A percentile compares a stretch with the other conserved stretches of the same genome.
Evolutionary conservation across 192 early-diverging fungal species (phyloP).

Genomic region (Backusella tarrabulga): DNA sequence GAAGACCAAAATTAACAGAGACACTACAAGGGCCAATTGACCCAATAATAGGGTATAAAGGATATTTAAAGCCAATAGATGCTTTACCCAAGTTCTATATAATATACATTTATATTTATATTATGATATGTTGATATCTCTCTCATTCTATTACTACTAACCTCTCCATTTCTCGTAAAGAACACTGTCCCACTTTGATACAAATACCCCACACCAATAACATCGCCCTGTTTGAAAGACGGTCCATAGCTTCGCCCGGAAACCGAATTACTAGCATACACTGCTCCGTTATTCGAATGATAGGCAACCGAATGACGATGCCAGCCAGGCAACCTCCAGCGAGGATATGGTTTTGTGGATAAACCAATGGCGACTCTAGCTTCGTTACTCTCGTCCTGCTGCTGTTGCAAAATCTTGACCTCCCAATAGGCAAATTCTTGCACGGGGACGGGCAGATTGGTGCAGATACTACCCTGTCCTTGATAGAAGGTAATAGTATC

Average conservation of each 20-base stretch:
- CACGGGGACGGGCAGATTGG: constrained; percentile 71
- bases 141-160: neutral
- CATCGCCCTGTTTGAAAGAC: constrained; percentile 66
- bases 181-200: constrained; percentile 67
- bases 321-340: constrained; percentile 67
- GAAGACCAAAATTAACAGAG: constrained; percentile 71
- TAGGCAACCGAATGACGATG: constrained; percentile 71
- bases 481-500: constrained; percentile 66
- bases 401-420: constrained; percentile 66
- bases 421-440: constrained; percentile 74
- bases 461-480: constrained; percentile 64
- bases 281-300: constrained; percentile 60
- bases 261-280: constrained; percentile 65
- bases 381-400: constrained; percentile 36
- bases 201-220: constrained; percentile 71
- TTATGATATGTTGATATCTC: neutral
- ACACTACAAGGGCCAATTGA: constrained; percentile 50
- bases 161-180: constrained; percentile 71
- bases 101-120: neutral
- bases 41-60: constrained; percentile 59
- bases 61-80: constrained; percentile 65
- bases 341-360: constrained; percentile 71
- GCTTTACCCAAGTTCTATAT: constrained; percentile 55
- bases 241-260: constrained; percentile 60
- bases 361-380: constrained; percentile 62